Evolutionary conservation across 1,139 yeast genomes (phyloP), one percentile per base, ranked within the genome.

Genomic region (Taiozyma sp.): DNA sequence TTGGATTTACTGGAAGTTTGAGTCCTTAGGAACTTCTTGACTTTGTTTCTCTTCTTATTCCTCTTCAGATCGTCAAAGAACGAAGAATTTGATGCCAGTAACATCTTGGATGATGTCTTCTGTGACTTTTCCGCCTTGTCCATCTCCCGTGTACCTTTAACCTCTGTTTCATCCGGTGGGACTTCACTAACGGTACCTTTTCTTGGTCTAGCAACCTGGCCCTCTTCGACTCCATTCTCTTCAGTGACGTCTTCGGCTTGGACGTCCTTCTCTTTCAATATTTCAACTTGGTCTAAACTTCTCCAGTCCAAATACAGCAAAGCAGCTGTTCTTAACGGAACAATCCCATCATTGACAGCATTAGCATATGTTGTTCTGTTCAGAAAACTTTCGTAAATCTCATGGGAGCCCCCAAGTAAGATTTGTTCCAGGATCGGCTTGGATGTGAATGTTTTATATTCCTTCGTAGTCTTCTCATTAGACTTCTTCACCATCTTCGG

Each of bases 291-390:
- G 6, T 77, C 71, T 16, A 80, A 67, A 6, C 84, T 86, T 49
- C 72, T 73, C 88, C 89, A 88, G 66, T 77, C 80, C 19, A 93
- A 67, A 62, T 83, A 93, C 29, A 91, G 69, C 50, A 93, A 69
- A 0, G 96, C 86, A 0, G 96, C 81, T 0, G 99, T 90, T 50
- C 97, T 73, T 53, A 93, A 71, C 0, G 99, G 98, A 0, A 93
- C 99, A 50, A 93, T 90, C 0, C 98, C 99, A 66, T 88, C 97
- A 53, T 71, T 65, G 4, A 68, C 56, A n/a, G 72, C 69, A 58
- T 71, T 71, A 6, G 72, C 71, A 56, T 71, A 71, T 1, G 66
- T 47, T 0, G 74, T 70, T 56, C 88, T 67, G 50, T 79, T 66
- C 11, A 63, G 57, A 60, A 83, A 81, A 49, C 64, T 64, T 54